These are phyloP conservation scores for Bipolaris sorokiniana DNA, from an alignment of 2,329 filamentous ascomycete genomes.

Conservation along the genomic window DNA sequence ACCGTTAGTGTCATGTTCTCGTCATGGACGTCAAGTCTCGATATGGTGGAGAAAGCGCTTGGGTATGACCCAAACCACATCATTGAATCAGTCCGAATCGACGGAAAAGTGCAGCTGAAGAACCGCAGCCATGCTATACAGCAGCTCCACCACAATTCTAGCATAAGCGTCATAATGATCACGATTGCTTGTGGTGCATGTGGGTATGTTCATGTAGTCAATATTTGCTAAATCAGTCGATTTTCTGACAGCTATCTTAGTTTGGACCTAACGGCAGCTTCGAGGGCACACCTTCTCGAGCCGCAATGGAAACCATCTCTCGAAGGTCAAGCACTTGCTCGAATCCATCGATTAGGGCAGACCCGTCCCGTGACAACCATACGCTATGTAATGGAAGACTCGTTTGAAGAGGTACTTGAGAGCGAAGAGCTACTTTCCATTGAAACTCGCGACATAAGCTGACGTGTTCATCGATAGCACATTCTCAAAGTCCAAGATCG, in stretches of 20 bases:
- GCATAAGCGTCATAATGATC: slow-evolving; percentile 53
- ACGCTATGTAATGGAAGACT: slow-evolving; percentile 48
- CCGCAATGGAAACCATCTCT: slow-evolving; percentile 58
- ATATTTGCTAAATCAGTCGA: background rate
- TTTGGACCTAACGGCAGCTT: slow-evolving; percentile 55
- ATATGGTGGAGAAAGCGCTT: slow-evolving; percentile 50
- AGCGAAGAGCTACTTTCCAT: background rate
- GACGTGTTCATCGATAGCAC: background rate
- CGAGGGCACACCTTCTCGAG: slow-evolving; percentile 58
- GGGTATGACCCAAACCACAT: background rate
- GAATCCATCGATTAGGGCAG: slow-evolving; percentile 32
- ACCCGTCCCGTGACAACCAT: slow-evolving; percentile 44
- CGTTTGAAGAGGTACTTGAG: slow-evolving; percentile 42
- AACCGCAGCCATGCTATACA: background rate
- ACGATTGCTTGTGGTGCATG: slow-evolving; percentile 61
- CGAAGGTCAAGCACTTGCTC: slow-evolving; percentile 54
- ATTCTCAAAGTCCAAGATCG: slow-evolving; percentile 7
- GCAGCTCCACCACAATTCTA: slow-evolving; percentile 33
- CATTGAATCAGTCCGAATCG: background rate
- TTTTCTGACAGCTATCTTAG: background rate
- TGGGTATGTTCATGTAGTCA: slow-evolving; percentile 48
- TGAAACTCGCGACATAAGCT: background rate
- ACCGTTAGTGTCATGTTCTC: slow-evolving; percentile 58
- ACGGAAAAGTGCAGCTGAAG: background rate
- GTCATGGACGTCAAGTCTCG: slow-evolving; percentile 58